Conservation (phyloP, 2,329 filamentous ascomycete genomes). For the Leptographium radiaticola region DNA sequence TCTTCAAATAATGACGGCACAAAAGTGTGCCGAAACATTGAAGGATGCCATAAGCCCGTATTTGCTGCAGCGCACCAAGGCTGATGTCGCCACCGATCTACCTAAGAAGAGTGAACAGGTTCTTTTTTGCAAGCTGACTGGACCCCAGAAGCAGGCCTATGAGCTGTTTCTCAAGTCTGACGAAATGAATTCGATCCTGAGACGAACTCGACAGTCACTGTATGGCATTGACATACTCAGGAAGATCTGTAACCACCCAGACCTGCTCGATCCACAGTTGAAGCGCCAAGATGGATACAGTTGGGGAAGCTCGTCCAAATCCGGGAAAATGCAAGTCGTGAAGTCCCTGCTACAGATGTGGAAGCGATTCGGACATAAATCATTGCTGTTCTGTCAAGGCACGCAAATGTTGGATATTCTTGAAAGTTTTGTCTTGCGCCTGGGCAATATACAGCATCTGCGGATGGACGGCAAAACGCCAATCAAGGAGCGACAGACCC, state of each 20-base stretch:
- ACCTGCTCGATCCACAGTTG: slow-evolving; percentile 56
- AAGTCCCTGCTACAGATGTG: slow-evolving; percentile 78
- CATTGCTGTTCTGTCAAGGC: slow-evolving; percentile 82
- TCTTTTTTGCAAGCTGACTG: slow-evolving; percentile 84
- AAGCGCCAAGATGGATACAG: slow-evolving; percentile 49
- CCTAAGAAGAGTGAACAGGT: slow-evolving; percentile 96
- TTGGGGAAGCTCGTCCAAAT: slow-evolving; percentile 68
- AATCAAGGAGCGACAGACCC: slow-evolving; percentile 73
- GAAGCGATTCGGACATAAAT: slow-evolving; percentile 85
- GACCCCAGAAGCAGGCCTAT: slow-evolving; percentile 66
- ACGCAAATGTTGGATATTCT: slow-evolving; percentile 93
- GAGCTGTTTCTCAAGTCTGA: slow-evolving; percentile 68
- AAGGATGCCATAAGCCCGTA: slow-evolving; percentile 93
- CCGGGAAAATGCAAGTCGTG: slow-evolving; percentile 92
- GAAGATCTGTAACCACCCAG: slow-evolving; percentile 97
- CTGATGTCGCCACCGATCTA: slow-evolving; percentile 84
- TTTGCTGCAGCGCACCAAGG: slow-evolving; percentile 80
- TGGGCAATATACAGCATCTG: slow-evolving; percentile 60
- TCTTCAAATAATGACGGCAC: slow-evolving; percentile 84
- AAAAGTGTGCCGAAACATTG: slow-evolving; percentile 83
- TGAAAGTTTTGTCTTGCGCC: slow-evolving; percentile 59
- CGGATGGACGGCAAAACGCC: slow-evolving; percentile 91
- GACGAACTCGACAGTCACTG: slow-evolving; percentile 62
- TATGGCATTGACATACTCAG: slow-evolving; percentile 85
- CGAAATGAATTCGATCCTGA: slow-evolving; percentile 74